Conservation (phyloP, 2,329 filamentous ascomycete species). For the Sporothrix pseudoabietina region DNA sequence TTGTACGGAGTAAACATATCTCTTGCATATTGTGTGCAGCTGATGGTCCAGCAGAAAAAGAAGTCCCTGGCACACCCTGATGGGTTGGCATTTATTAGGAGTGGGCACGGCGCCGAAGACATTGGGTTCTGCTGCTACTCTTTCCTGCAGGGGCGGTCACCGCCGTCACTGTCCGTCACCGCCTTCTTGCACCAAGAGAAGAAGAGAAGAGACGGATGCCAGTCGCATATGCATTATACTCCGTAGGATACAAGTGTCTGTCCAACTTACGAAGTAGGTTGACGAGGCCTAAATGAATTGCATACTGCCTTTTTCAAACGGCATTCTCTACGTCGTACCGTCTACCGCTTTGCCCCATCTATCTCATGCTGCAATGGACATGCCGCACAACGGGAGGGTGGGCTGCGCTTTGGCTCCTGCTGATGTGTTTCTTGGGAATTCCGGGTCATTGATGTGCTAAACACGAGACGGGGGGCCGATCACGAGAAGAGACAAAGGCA, state of each 20-base stretch:
- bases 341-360: not conserved
- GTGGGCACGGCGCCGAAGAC: not conserved
- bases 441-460: conserved; percentile 26
- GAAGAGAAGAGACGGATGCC: not conserved
- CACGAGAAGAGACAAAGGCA: conserved; percentile 1
- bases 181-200: not conserved
- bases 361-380: not conserved
- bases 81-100: conserved; percentile 14
- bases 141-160: conserved; percentile 18
- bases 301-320: not conserved
- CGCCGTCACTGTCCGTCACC: conserved; percentile 20
- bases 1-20: conserved; percentile 9
- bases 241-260: too few species aligned
- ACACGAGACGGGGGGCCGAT: conserved; percentile 24
- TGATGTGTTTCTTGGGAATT: conserved; percentile 18
- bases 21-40: conserved; percentile 16
- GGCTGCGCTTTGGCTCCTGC: conserved; percentile 9
- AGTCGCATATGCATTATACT: not conserved
- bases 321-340: not conserved
- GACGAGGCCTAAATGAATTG: not conserved
- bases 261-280: not conserved
- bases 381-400: conserved; percentile 11
- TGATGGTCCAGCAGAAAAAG: not conserved
- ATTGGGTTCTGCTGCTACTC: not conserved
- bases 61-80: conserved; percentile 16